A percentile compares a stretch with the other conserved stretches of the same genome.
Evolutionary conservation across 495 filamentous ascomycete genomes (phyloP).

Genomic region (Penicillium steckii): DNA sequence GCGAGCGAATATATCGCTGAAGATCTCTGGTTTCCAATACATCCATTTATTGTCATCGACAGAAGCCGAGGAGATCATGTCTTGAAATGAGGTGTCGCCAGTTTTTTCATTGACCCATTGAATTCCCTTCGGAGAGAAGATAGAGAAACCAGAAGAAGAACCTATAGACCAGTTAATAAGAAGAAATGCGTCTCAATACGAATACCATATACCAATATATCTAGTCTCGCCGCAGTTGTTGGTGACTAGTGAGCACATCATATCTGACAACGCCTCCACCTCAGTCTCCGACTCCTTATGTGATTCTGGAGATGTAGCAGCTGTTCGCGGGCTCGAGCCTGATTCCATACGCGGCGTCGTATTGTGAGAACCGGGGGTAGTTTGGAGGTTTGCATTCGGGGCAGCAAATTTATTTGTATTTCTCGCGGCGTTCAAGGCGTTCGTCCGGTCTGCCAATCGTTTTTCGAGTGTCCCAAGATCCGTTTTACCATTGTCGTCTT

Average conservation of each 20-base stretch:
- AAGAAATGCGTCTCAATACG: background rate
- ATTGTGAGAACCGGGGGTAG: slow-evolving; percentile 34
- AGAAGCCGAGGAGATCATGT: slow-evolving; percentile 85
- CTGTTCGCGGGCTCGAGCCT: slow-evolving; percentile 56
- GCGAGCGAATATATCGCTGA: slow-evolving; percentile 85
- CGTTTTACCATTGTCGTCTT: slow-evolving; percentile 82
- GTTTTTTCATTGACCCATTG: slow-evolving; percentile 99
- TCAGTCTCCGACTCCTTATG: slow-evolving; percentile 63
- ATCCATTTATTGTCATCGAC: slow-evolving; percentile 91
- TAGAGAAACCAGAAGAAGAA: slow-evolving; percentile 96
- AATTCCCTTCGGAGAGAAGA: slow-evolving; percentile 96
- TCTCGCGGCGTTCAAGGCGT: slow-evolving; percentile 36
- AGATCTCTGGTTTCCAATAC: slow-evolving; percentile 95
- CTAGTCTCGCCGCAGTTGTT: slow-evolving; percentile 94
- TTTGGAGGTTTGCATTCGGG: slow-evolving; percentile 27
- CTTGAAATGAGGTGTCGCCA: slow-evolving; percentile 88
- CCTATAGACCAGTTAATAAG: slow-evolving; percentile 37
- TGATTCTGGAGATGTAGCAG: slow-evolving; percentile 59
- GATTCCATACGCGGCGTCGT: slow-evolving; percentile 50
- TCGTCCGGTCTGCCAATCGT: slow-evolving; percentile 66
- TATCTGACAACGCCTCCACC: slow-evolving; percentile 89
- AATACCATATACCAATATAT: slow-evolving; percentile 74
- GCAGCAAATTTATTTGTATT: slow-evolving; percentile 28
- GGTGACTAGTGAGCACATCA: slow-evolving; percentile 99
- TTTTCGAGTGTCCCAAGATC: slow-evolving; percentile 88